Evolutionary conservation across 2,329 filamentous ascomycete genomes (phyloP), one percentile per base, ranked within the genome.

Genomic region (Nothomitra cinnamomea): DNA sequence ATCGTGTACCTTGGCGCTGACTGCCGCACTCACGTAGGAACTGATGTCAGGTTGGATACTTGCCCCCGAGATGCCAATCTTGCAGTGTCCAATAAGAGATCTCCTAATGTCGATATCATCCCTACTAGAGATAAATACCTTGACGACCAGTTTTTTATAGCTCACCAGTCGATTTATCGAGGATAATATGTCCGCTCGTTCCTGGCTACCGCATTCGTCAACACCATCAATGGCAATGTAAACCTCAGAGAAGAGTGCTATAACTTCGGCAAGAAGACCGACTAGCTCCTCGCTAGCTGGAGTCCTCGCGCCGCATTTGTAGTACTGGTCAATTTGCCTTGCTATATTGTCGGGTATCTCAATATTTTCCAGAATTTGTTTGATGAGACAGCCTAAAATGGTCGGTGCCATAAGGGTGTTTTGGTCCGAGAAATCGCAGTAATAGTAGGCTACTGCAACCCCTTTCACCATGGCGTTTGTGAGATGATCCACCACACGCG

Each of bases 211-310:
- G 40, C 58, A 60, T 52, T 60, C 58, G 41, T 60, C 57, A 15
- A 59, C 52, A 1, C 57, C 58, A 32, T 60, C 58, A 8, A 60
- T 25, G 32, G 59, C 35, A 17, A 59, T 51, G 21, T 51, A 51
- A 4, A 55, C 38, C 4, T 45, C n/a, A 1, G 25, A 21, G 25
- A 47, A 57, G 13, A 49, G 48, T 43, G 49, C 17, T 1, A 55
- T 45, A 5, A 55, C 25, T 6, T 42, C 21, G 28, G 52, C 52
- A 17, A 59, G 52, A 2, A 56, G 2, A 7, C 54, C 53, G 8
- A 45, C 13, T 22, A 56, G 7, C 6, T 55, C 53, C 7, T 53
- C 47, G 10, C 47, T 53, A 2, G 54, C 54, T 10, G 54, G 24
- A 19, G 32, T 38, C 24, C 54, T 25, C 17, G 25, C 41, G 22